phyloP scores from a whole-genome alignment of 805 yeast species.

The Metschnikowia similis region DNA sequence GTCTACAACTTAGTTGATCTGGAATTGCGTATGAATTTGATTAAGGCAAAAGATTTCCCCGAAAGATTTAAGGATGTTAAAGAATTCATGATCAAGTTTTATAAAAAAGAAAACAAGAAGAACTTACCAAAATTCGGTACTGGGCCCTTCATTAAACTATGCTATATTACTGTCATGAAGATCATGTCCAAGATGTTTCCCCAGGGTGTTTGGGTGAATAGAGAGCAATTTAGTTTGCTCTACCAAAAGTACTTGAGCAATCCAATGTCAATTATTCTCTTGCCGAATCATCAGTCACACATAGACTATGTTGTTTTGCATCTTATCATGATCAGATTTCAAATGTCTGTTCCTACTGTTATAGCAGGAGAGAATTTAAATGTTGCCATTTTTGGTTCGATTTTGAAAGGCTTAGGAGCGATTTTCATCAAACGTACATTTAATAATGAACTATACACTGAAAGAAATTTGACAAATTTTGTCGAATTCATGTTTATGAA shows the following conservation, averaged over 20 bases:
- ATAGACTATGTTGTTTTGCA: constrained; percentile 58
- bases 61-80: constrained; percentile 34
- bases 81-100: constrained; percentile 34
- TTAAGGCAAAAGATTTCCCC: constrained; percentile 29
- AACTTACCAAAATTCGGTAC: constrained; percentile 33
- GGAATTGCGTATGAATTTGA: constrained; percentile 36
- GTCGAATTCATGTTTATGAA: constrained; percentile 46
- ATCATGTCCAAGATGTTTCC: constrained; percentile 37
- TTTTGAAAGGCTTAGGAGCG: constrained; percentile 51
- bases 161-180: constrained; percentile 36
- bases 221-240: constrained; percentile 26
- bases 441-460: constrained; percentile 41
- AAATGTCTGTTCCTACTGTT: constrained; percentile 51
- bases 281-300: constrained; percentile 63
- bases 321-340: constrained; percentile 49
- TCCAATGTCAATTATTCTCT: constrained; percentile 44
- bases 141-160: constrained; percentile 26
- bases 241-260: constrained; percentile 30
- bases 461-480: constrained; percentile 43
- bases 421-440: constrained; percentile 52
- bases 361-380: constrained; percentile 67
- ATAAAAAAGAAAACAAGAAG: constrained; percentile 30
- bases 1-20: constrained; percentile 32
- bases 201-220: constrained; percentile 37
- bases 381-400: constrained; percentile 50